phyloP scores from a whole-genome alignment of 2,329 filamentous ascomycete species.

The Nothomitra cinnamomea region DNA sequence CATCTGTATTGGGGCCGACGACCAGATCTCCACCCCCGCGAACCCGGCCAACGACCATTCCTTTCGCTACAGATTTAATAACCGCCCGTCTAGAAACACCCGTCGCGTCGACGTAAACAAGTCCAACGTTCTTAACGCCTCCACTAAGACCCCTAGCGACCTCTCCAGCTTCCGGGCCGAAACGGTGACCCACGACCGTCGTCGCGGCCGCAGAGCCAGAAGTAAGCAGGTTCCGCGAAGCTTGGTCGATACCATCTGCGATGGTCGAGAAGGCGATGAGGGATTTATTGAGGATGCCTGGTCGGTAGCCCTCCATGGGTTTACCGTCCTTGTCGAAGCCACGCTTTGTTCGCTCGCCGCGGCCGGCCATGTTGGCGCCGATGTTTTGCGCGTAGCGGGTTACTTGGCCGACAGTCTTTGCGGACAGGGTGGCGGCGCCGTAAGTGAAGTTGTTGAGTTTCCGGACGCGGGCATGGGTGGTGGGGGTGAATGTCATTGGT shows the following conservation, averaged over 20 bases:
- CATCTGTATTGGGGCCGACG: constrained; percentile 49
- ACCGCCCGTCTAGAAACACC: constrained; percentile 81
- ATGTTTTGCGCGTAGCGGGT: constrained; percentile 76
- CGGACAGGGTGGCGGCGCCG: constrained; percentile 60
- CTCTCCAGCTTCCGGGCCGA: constrained; percentile 68
- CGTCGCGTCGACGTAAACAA: constrained; percentile 93
- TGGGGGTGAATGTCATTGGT: constrained; percentile 73
- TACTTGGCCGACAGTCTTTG: constrained; percentile 76
- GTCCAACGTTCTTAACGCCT: constrained; percentile 85
- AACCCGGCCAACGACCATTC: constrained; percentile 79
- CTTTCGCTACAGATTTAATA: constrained; percentile 88
- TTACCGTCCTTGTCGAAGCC: constrained; percentile 56
- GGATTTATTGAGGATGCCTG: constrained; percentile 84
- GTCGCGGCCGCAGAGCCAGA: constrained; percentile 64
- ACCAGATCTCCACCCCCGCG: constrained; percentile 56
- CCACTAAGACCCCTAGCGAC: constrained; percentile 61
- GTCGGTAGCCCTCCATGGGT: constrained; percentile 52
- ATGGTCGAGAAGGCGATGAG: constrained; percentile 94
- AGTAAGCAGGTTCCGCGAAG: constrained; percentile 59
- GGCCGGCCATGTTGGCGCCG: constrained; percentile 57
- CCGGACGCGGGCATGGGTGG: constrained; percentile 70
- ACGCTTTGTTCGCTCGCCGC: constrained; percentile 36
- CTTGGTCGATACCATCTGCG: constrained; percentile 82
- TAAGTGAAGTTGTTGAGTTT: constrained; percentile 79
- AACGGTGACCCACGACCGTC: constrained; percentile 75